These are phyloP conservation scores for Nitzschia sp. DNA, from an alignment of 108 stramenopile genomes.

Conservation along the genomic window DNA sequence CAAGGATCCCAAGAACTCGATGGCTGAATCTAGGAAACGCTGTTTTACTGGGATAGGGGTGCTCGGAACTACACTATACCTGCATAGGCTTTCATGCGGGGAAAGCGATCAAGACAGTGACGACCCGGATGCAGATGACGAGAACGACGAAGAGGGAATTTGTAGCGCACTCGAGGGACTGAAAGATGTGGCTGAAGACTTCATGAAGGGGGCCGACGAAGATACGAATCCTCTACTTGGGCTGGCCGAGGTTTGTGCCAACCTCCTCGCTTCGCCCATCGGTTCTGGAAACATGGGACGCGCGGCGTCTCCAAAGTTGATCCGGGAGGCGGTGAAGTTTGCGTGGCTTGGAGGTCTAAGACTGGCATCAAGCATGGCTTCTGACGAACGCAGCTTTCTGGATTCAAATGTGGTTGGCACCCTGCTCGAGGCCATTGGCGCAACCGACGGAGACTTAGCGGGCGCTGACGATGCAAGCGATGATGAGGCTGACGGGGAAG, in stretches of 20 bases:
- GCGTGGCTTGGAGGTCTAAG: constrained; percentile 69
- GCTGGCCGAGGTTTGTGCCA: constrained; percentile 64
- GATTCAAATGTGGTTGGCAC: constrained; percentile 55
- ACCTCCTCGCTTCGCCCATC: constrained; percentile 69
- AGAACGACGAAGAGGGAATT: constrained; percentile 62
- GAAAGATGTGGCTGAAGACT: constrained; percentile 38
- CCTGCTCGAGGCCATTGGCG: constrained; percentile 69
- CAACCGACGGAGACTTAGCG: constrained; percentile 3
- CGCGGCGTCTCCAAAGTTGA: constrained; percentile 69
- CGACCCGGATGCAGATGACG: constrained; percentile 65
- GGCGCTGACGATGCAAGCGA: constrained; percentile 27
- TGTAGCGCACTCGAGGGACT: constrained; percentile 64
- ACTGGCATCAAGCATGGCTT: constrained; percentile 23
- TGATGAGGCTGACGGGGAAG: constrained; percentile 51
- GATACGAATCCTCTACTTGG: constrained; percentile 57
- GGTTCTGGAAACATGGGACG: constrained; percentile 57
- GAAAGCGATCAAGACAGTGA: constrained; percentile 41
- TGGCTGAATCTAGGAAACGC: constrained; percentile 37
- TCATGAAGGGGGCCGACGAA: constrained; percentile 28
- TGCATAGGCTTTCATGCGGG: constrained; percentile 63
- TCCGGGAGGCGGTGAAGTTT: constrained; percentile 70
- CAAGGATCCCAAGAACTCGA: constrained; percentile 24
- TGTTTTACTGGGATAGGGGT: constrained; percentile 47
- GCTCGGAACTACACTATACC: constrained; percentile 49
- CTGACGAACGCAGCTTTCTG: constrained; percentile 37